Conservation (phyloP, 345 rosid genomes). For the Turnera subulata region DNA sequence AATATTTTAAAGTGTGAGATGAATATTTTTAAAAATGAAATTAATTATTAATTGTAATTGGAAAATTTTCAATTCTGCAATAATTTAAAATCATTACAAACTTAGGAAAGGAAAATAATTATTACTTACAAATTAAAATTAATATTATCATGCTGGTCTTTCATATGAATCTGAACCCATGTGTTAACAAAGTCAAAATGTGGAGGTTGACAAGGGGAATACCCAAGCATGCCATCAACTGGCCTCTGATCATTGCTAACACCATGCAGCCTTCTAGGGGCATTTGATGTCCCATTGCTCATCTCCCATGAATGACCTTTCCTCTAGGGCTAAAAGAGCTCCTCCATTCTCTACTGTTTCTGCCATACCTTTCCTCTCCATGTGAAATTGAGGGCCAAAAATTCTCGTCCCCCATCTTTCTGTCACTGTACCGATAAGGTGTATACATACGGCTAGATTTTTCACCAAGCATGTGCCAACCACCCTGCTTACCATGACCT, state of each 20-base stretch:
- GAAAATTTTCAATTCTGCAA: too few relatives aligned
- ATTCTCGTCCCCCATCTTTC: constrained; percentile 58
- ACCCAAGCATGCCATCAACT: constrained; percentile 47
- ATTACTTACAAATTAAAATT: too few relatives aligned
- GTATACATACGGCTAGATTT: constrained; percentile 60
- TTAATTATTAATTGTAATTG: too few relatives aligned
- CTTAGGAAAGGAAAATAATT: too few relatives aligned
- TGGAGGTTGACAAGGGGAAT: constrained; percentile 31
- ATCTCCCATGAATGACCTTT: constrained; percentile 61
- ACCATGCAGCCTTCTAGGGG: constrained; percentile 52
- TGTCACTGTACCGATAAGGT: constrained; percentile 51
- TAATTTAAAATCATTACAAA: too few relatives aligned
- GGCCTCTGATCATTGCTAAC: constrained; percentile 49
- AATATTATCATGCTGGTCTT: constrained; percentile 47
- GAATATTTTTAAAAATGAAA: too few relatives aligned
- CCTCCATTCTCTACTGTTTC: constrained; percentile 54
- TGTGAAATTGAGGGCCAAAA: constrained; percentile 43
- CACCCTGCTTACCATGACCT: constrained; percentile 94
- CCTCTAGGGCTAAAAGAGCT: constrained; percentile 64
- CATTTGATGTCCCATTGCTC: constrained; percentile 53
- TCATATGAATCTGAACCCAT: constrained; percentile 48
- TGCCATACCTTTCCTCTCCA: constrained; percentile 67
- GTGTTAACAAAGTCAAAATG: constrained; percentile 42
- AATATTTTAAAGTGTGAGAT: too few relatives aligned
- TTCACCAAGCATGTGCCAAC: constrained; percentile 60